Base-by-base conservation (phyloP, 2,329 filamentous ascomycete species). In the Neocucurbitaria cava region DNA sequence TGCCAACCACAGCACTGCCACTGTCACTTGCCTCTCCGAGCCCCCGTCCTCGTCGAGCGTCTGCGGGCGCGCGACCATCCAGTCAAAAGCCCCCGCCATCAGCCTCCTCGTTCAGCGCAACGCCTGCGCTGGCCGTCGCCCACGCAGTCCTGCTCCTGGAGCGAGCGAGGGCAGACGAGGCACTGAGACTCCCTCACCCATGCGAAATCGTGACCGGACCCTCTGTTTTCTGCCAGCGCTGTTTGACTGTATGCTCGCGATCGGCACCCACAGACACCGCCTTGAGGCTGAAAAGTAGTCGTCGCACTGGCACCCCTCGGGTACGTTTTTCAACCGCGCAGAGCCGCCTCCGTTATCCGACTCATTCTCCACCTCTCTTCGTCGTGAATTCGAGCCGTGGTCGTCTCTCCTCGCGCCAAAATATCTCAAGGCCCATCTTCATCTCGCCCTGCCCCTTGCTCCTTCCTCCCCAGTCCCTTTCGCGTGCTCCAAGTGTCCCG, bases 211-310 rank as follows among this genome's bases (percentile, higher is more conserved):
- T 53, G 51, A 59, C 33, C 56, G n/a, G 20, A 21, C 44, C 28
- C 38, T 39, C 41, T 40, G 8, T 28, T 52, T 50, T 46, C 57
- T 54, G 57, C 62, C 53, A 61, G 60, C 61, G 59, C 62, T 64
- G 60, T 59, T 62, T 61, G 57, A 57, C 53, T 48, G 50, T 54
- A 59, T 62, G 64, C 59, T 61, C 49, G 59, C 59, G 66, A 73
- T 73, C 69, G 72, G 69, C 72, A 64, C 53, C 64, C 52, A 61
- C 65, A 63, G 67, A 69, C 72, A 72, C 71, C 65, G 61, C 61
- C 65, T 70, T 73, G 71, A 73, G 70, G 70, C 70, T 72, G 64
- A 73, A 73, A 68, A 60, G 55, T 59, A 65, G 60, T 64, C 62
- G 68, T 73, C 62, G 70, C 71, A 74, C 72, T 66, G 62, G 60